Base-by-base conservation (phyloP, 306 rosid genomes). In the Gynostemma pentaphyllum region DNA sequence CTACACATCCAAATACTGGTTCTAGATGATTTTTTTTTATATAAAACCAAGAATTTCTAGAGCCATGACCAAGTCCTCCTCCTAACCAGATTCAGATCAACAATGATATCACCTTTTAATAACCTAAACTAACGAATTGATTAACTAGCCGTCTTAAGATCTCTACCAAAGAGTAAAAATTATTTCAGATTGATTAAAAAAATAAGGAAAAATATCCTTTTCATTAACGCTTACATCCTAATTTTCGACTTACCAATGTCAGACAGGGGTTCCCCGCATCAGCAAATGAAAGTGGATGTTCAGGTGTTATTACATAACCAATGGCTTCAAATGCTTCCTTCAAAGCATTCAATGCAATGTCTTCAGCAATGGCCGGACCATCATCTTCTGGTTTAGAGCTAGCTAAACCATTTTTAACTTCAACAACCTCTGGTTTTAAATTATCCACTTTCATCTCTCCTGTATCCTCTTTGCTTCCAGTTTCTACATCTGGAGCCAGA, bases 261-360 rank as follows among this genome's bases (percentile, higher is more conserved):
- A 90, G 81, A 65, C 70, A 95, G 65, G 95, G 95, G 77, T 90
- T 90, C 55, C 95, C 97, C 61, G 83, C 90, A 79, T 82, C 94
- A 45, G 85, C 77, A 76, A 90, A 87, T 23, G 97, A 90, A 65
- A 77, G 79, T 19, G 85, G 82, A 61, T 78, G 72, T 49, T 83
- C 97, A 69, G 83, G 74, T 61, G 74, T 79, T 57, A 68, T 72
- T 69, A 80, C 62, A 73, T 79, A 87, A 76, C 90, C 95, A 71
- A 87, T 79, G 51, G 85, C 94, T 79, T 82, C 90, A 75, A 90
- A 90, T 39, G 95, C 94, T 75, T 90, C 97, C 66, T 59, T 79
- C 48, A 90, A 85, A 64, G 95, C 94, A 70, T 79, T 85, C 45
- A 85, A 40, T 15, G 92, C 94, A 78, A 74, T 68, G 40, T 67